Evolutionary conservation across 2,329 filamentous ascomycete species (phyloP), one percentile per base, ranked within the genome.

Genomic region (Cercospora sp.): DNA sequence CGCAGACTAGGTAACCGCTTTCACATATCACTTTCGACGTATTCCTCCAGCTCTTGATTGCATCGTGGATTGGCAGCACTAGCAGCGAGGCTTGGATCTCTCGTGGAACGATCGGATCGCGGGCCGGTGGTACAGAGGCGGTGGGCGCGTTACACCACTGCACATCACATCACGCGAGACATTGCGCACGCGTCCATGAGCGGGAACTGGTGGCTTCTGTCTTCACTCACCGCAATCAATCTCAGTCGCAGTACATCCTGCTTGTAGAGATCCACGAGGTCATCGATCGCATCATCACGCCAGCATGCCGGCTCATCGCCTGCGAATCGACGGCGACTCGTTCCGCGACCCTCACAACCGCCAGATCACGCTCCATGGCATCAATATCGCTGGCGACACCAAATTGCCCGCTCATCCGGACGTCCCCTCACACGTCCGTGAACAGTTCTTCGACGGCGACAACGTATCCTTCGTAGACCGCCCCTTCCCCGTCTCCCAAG

Each of bases 361-460:
- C 69, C 91, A 98, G 80, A 88, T 99, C 66, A 90, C 92, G 2
- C 85, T 99, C 55, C 90, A 95, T 71, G 95, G 95, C 72, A 97
- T 99, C 83, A 99, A 99, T 77, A 87, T 96, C 70, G 93, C 94
- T 42, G 93, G 88, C 71, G 94, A 98, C 77, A 89, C 91, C 75
- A 99, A 99, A 82, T 90, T 92, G 67, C 95, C 95, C 31, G 92
- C 90, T 77, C 85, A 85, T 39, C 95, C 95, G 16, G 84, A 96
- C 71, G 84, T 91, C 64, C 93, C 93, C 5, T 97, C 95, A 0
- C 91, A 97, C 77, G 80, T 92, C 10, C 79, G 84, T 33, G 86
- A 93, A 13, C 83, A 89, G 74, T 99, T 99, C 85, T 98, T 96
- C 79, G 91, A 98, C 69, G 94, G 91, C 75, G 94, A 99, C 80